A percentile compares a stretch with the other conserved stretches of the same genome.
These are phyloP conservation scores for Priceomyces medius DNA, from an alignment of 805 yeast genomes.

Conservation along the genomic window DNA sequence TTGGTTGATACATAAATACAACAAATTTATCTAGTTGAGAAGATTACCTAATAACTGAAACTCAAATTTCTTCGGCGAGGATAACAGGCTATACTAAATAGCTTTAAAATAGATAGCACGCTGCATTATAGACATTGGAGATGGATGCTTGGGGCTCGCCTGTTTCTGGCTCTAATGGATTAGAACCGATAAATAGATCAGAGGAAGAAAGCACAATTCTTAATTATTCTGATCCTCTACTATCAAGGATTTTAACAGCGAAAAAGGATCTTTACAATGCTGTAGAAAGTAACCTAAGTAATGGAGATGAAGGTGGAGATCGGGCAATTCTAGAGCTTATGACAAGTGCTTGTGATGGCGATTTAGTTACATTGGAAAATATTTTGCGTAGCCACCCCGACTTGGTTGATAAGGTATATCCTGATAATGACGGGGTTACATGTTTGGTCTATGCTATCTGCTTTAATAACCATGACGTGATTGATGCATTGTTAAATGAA, in stretches of 20 bases:
- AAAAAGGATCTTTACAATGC: conserved; percentile 24
- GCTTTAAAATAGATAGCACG: neutral
- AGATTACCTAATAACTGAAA: conserved; percentile 1
- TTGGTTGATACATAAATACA: no score
- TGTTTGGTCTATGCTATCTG: conserved; percentile 52
- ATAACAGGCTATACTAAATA: conserved; percentile 1
- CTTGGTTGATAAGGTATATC: conserved; percentile 19
- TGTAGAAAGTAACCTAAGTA: conserved; percentile 12
- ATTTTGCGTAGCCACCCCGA: conserved; percentile 20
- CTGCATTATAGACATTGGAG: neutral
- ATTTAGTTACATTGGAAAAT: conserved; percentile 32
- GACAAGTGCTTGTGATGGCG: conserved; percentile 38
- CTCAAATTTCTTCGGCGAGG: neutral
- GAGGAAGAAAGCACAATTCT: conserved; percentile 5
- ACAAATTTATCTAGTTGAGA: conserved; percentile 12
- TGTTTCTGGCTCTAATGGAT: conserved; percentile 7
- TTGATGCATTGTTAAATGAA: conserved; percentile 44
- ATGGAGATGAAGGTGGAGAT: conserved; percentile 7
- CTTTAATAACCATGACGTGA: conserved; percentile 47
- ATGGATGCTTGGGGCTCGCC: conserved; percentile 26
- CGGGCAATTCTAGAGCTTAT: conserved; percentile 23
- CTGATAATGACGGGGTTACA: conserved; percentile 32
- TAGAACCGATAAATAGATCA: conserved; percentile 5
- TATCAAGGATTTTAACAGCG: conserved; percentile 25
- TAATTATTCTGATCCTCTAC: conserved; percentile 27